These are phyloP conservation scores for Triticum turgidum DNA, from an alignment of 176 grass and related monocot species.

Conservation along the genomic window DNA sequence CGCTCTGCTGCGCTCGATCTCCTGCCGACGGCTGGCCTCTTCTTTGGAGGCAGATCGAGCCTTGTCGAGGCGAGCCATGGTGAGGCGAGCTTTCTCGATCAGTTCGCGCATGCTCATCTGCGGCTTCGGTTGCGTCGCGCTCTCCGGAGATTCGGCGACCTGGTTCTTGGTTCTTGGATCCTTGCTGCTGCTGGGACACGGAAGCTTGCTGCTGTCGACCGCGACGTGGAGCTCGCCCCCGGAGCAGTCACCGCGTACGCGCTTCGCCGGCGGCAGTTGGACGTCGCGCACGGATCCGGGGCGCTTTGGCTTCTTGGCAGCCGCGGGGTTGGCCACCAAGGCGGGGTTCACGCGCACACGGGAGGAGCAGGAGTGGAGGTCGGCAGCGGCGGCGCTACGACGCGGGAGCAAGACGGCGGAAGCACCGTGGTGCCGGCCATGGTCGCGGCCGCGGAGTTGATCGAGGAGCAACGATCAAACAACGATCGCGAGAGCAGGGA, in stretches of 20 bases:
- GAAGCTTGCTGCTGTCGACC: neutral
- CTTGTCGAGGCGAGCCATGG: too few relatives aligned
- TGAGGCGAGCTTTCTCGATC: too few relatives aligned
- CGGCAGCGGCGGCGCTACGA: neutral
- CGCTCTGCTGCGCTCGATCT: neutral
- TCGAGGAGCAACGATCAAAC: too few relatives aligned
- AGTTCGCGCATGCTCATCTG: too few relatives aligned
- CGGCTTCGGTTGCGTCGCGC: too few relatives aligned
- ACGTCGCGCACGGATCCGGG: neutral
- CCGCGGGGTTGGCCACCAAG: neutral
- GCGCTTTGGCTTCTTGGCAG: neutral
- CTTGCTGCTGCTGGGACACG: neutral
- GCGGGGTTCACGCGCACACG: neutral
- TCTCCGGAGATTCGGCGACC: neutral
- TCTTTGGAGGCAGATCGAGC: too few relatives aligned
- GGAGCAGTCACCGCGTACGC: neutral
- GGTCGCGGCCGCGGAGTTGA: too few relatives aligned
- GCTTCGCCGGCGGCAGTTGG: neutral
- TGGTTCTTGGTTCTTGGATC: neutral
- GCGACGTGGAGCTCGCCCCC: neutral
- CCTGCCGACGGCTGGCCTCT: too few relatives aligned
- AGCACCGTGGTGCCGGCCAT: too few relatives aligned
- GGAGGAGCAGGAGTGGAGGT: neutral
- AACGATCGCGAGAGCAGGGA: too few relatives aligned
- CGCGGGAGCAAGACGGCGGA: neutral